These are phyloP conservation scores for Zymoseptoria tritici DNA, from an alignment of 2,329 filamentous ascomycete species.

Conservation along the genomic window DNA sequence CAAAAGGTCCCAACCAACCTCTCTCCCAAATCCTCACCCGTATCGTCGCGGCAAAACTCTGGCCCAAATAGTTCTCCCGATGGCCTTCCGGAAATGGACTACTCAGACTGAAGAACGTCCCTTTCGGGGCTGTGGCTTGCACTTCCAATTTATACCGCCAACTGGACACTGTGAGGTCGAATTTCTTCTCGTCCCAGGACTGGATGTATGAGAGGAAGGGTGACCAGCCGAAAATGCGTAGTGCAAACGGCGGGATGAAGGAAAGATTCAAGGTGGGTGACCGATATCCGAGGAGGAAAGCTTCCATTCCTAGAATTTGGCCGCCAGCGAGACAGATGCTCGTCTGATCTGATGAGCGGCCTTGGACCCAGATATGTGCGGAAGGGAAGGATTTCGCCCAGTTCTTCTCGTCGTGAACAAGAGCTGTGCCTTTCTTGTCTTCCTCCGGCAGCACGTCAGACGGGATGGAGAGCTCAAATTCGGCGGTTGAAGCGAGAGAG, in stretches of 20 bases:
- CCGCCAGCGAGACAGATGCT: conserved; percentile 34
- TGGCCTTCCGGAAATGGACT: conserved; percentile 43
- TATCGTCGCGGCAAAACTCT: conserved; percentile 43
- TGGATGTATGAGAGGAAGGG: conserved; percentile 38
- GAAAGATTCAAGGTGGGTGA: conserved; percentile 32
- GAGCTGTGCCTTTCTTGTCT: conserved; percentile 29
- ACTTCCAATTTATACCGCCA: conserved; percentile 37
- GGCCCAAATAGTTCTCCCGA: conserved; percentile 36
- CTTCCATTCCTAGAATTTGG: conserved; percentile 35
- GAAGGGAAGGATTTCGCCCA: conserved; percentile 42
- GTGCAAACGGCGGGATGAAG: conserved; percentile 40
- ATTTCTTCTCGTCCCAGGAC: conserved; percentile 35
- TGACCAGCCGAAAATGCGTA: conserved; percentile 31
- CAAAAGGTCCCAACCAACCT: conserved; percentile 27
- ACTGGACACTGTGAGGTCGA: conserved; percentile 33
- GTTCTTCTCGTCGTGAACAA: conserved; percentile 46
- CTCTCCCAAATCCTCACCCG: conserved; percentile 37
- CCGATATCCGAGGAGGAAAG: conserved; percentile 42
- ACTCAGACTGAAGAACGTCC: conserved; percentile 40
- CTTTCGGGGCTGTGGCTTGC: conserved; percentile 34
- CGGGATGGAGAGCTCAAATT: conserved; percentile 35
- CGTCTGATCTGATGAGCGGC: conserved; percentile 20
- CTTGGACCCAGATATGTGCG: conserved; percentile 38
- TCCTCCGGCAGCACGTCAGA: conserved; percentile 19
- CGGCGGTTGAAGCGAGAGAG: conserved; percentile 36